phyloP scores from a whole-genome alignment of 2,329 filamentous ascomycete species.

The Sporothrix mexicana region DNA sequence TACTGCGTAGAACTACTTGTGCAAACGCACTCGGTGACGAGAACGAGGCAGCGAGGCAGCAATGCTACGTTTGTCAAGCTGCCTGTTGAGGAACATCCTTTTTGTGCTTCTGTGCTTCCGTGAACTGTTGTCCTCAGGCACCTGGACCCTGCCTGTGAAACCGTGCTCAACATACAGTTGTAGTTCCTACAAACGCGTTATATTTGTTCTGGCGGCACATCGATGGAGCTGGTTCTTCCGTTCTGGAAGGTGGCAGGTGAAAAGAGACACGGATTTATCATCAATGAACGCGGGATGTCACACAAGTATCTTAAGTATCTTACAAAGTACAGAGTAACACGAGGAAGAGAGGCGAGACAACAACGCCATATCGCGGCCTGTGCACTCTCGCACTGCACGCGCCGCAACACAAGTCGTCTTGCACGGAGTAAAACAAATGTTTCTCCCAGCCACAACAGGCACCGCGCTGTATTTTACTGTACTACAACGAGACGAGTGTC shows the following conservation, averaged over 20 bases:
- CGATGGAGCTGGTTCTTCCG: constrained; percentile 22
- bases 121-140: neutral
- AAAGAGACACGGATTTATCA: neutral
- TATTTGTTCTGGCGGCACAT: neutral
- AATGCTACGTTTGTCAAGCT: neutral
- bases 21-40: neutral
- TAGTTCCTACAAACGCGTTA: neutral
- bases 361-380: neutral
- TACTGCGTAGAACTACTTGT: too few relatives aligned
- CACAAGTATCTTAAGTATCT: too few relatives aligned
- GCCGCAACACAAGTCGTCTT: neutral
- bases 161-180: too few relatives aligned
- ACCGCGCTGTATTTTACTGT: neutral
- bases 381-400: neutral
- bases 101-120: neutral
- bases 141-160: constrained; percentile 12
- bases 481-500: too few relatives aligned
- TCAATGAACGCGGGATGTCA: neutral
- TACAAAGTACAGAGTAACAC: neutral
- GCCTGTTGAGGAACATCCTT: neutral
- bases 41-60: neutral
- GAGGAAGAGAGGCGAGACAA: constrained; percentile 11
- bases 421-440: neutral
- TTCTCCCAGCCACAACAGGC: constrained; percentile 10
- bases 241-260: constrained; percentile 12